A percentile compares a stretch with the other conserved stretches of the same genome.
These are phyloP conservation scores for Berberis vulgaris DNA, from an alignment of 164 flowering plant genomes.

Conservation along the genomic window DNA sequence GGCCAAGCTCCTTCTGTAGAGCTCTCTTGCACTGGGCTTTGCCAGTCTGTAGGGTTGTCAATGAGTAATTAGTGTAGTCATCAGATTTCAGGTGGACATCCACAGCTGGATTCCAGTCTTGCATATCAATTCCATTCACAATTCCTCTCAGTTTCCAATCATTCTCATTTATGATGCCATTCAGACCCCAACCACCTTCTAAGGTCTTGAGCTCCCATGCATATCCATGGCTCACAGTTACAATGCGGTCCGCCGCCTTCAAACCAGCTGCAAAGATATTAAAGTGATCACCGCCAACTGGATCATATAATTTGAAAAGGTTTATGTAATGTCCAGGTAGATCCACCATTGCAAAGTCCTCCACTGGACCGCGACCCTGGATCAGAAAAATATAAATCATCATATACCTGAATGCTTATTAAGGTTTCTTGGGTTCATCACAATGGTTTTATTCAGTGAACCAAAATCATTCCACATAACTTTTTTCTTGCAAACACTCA, in stretches of 20 bases:
- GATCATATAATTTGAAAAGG: conserved; percentile 69
- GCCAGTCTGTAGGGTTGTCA: conserved; percentile 66
- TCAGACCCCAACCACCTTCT: conserved; percentile 98
- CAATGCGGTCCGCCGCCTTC: conserved; percentile 85
- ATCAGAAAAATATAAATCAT: conserved; percentile 4
- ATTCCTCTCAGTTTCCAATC: conserved; percentile 91
- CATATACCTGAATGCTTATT: not conserved
- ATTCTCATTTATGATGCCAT: conserved; percentile 63
- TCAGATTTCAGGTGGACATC: conserved; percentile 77
- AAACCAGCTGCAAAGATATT: conserved; percentile 95
- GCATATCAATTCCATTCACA: conserved; percentile 82
- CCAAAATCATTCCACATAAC: not conserved
- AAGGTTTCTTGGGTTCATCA: not conserved
- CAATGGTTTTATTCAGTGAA: not conserved
- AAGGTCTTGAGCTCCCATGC: conserved; percentile 88
- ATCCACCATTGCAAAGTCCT: conserved; percentile 51
- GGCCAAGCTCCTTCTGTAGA: conserved; percentile 81
- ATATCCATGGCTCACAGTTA: conserved; percentile 94
- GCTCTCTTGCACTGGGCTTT: conserved; percentile 86
- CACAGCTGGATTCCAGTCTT: conserved; percentile 70
- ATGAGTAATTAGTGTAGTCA: conserved; percentile 72
- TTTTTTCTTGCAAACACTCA: not conserved
- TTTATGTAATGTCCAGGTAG: conserved; percentile 66
- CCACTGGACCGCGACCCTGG: conserved; percentile 96
- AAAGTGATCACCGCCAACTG: conserved; percentile 89